These are phyloP conservation scores for Penicillium oxalicum DNA, from an alignment of 2,329 filamentous ascomycete species.

Conservation along the genomic window DNA sequence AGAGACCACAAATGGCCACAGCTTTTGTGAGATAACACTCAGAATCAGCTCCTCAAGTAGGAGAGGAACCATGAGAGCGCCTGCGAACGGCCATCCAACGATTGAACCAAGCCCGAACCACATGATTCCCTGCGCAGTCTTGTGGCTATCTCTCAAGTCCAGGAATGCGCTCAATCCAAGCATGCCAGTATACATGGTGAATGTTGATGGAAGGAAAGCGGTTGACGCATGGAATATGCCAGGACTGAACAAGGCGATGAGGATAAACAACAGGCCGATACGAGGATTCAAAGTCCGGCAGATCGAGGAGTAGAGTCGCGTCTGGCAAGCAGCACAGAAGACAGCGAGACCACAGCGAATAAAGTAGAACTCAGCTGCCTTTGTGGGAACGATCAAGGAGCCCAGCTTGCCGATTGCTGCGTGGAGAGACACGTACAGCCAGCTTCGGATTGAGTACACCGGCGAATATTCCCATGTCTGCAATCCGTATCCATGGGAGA, in stretches of 20 bases:
- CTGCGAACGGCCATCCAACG: constrained; percentile 91
- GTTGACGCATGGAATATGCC: constrained; percentile 91
- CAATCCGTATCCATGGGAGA: constrained; percentile 84
- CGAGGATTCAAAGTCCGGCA: constrained; percentile 71
- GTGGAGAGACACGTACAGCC: constrained; percentile 81
- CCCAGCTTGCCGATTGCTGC: constrained; percentile 64
- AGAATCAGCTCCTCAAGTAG: constrained; percentile 67
- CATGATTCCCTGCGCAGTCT: constrained; percentile 75
- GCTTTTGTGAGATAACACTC: constrained; percentile 47
- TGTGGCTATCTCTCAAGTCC: constrained; percentile 75
- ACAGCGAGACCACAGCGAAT: constrained; percentile 70
- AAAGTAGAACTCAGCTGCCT: constrained; percentile 72
- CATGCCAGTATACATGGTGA: constrained; percentile 92
- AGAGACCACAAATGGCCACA: constrained; percentile 56
- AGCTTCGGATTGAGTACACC: constrained; percentile 88
- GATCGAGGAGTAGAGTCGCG: constrained; percentile 71
- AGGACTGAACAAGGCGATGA: constrained; percentile 70
- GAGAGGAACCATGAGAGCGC: constrained; percentile 74
- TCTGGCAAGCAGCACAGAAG: constrained; percentile 74
- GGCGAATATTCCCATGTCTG: constrained; percentile 99
- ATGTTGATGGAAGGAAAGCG: constrained; percentile 85
- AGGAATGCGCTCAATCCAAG: constrained; percentile 83
- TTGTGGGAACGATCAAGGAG: constrained; percentile 48
- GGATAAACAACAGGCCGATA: constrained; percentile 77
- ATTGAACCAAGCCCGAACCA: constrained; percentile 84